Conservation (phyloP, 257 asterid species). For the Coffea eugenioides region DNA sequence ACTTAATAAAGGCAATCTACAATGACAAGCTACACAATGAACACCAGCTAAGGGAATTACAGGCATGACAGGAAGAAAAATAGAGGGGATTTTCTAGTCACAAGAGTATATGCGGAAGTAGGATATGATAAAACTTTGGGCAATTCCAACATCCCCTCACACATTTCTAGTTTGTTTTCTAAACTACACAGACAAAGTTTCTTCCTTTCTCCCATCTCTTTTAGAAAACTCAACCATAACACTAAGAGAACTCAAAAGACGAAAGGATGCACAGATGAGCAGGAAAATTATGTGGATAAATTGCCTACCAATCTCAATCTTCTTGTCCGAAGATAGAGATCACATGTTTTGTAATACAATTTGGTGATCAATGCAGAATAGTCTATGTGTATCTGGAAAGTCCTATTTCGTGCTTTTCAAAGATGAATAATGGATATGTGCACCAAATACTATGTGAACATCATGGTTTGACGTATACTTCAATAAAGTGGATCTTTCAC, state of each 20-base stretch:
- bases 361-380: neutral
- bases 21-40: conserved; percentile 17
- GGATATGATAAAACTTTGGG: neutral
- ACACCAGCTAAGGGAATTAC: conserved; percentile 4
- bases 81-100: neutral
- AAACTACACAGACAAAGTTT: too few species aligned
- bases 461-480: neutral
- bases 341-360: neutral
- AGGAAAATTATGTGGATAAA: neutral
- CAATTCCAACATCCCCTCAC: neutral
- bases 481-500: neutral
- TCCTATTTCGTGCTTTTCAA: neutral
- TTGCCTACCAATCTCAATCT: neutral
- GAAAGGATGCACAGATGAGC: too few species aligned
- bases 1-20: conserved; percentile 63
- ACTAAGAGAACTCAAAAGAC: too few species aligned
- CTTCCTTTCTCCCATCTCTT: too few species aligned
- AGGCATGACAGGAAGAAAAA: neutral
- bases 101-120: neutral
- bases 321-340: neutral
- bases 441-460: neutral
- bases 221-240: too few species aligned
- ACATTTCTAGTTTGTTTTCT: too few species aligned
- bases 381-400: neutral
- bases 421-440: neutral